A percentile compares a stretch with the other conserved stretches of the same genome.
These are phyloP conservation scores for Russula virescens DNA, from an alignment of 768 basidiomycete species.

Conservation along the genomic window DNA sequence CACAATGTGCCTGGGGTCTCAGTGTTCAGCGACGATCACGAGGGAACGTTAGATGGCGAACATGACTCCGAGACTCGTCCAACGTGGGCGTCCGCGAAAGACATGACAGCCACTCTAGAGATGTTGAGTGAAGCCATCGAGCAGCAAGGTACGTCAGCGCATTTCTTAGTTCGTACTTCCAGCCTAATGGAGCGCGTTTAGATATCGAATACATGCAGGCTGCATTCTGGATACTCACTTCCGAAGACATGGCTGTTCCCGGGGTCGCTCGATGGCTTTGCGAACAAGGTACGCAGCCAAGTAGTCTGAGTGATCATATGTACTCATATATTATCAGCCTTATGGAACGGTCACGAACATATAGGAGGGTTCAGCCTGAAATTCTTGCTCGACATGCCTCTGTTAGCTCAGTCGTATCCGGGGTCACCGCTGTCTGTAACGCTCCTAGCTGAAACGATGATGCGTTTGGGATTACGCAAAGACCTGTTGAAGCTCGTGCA, in stretches of 20 bases:
- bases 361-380: constrained; percentile 9
- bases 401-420: constrained; percentile 15
- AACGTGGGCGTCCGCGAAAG: not conserved
- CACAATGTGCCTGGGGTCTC: constrained; percentile 7
- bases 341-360: constrained; percentile 10
- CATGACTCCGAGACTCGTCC: not conserved
- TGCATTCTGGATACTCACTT: constrained; percentile 39
- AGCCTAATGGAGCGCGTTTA: constrained; percentile 25
- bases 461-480: constrained; percentile 14
- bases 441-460: constrained; percentile 11
- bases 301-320: not conserved
- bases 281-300: constrained; percentile 34
- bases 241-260: constrained; percentile 31
- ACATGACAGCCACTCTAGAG: constrained; percentile 2
- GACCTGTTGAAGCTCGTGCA: not conserved
- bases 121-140: constrained; percentile 16
- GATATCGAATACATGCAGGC: constrained; percentile 37
- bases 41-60: not conserved
- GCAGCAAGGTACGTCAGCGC: not conserved
- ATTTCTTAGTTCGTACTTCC: not conserved
- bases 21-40: not conserved
- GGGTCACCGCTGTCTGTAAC: constrained; percentile 14
- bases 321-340: constrained; percentile 15
- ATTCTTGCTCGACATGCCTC: constrained; percentile 17
- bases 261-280: constrained; percentile 38